Evolutionary conservation across 805 yeast genomes (phyloP).

Genomic region (Starmerella vaccinii): DNA sequence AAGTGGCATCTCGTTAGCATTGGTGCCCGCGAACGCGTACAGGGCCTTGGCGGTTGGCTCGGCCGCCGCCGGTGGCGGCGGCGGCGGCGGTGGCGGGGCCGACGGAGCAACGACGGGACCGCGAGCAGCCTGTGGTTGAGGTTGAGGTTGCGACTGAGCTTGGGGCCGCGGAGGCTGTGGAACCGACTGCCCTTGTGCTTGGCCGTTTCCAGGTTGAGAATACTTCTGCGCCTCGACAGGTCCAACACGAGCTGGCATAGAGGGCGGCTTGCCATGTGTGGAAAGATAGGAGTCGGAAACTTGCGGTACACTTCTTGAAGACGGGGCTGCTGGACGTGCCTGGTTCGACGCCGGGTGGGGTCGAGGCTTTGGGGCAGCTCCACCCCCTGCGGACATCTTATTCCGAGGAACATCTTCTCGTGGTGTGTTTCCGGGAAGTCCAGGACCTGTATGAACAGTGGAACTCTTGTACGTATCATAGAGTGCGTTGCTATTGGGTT

Average conservation of each 20-base stretch:
- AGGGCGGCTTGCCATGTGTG: constrained; percentile 23
- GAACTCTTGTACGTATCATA: constrained; percentile 82
- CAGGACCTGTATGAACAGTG: constrained; percentile 63
- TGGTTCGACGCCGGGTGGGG: constrained; percentile 18
- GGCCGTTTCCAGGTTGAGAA: constrained; percentile 26
- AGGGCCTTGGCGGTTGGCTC: constrained; percentile 75
- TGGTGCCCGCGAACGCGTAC: constrained; percentile 81
- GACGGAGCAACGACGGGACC: constrained; percentile 9
- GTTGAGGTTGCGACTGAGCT: constrained; percentile 2
- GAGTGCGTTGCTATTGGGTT: constrained; percentile 50
- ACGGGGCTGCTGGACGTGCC: background rate
- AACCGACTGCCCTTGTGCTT: constrained; percentile 20
- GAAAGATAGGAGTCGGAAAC: constrained; percentile 21
- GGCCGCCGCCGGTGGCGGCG: constrained; percentile 47
- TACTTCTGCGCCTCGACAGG: constrained; percentile 13
- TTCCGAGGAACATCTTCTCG: constrained; percentile 64
- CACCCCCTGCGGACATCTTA: constrained; percentile 20
- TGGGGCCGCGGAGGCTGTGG: background rate
- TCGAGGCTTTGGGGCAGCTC: constrained; percentile 13
- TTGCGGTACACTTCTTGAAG: constrained; percentile 16
- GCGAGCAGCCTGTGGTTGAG: background rate
- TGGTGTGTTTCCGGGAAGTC: constrained; percentile 61
- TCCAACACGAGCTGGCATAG: constrained; percentile 20
- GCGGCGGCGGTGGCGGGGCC: constrained; percentile 46
- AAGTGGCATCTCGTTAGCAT: constrained; percentile 72